These are phyloP conservation scores for Phytopythium boreale DNA, from an alignment of 352 stramenopile genomes.

Conservation along the genomic window DNA sequence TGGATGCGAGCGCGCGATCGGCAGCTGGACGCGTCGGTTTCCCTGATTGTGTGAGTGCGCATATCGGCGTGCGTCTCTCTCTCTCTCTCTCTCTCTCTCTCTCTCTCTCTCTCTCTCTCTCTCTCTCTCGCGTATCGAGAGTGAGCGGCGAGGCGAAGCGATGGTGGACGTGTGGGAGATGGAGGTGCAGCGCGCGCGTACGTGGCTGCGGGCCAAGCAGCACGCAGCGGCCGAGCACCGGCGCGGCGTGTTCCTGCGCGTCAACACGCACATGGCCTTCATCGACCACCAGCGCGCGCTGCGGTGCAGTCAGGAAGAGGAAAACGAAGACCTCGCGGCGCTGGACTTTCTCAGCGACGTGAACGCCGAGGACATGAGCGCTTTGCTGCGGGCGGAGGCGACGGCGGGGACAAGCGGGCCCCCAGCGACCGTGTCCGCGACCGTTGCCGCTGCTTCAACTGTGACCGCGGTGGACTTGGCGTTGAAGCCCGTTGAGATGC, in stretches of 20 bases:
- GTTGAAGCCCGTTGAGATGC: slow-evolving; percentile 33
- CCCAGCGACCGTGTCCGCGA: neutral
- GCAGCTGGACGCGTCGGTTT: too few relatives aligned
- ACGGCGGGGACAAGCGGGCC: slow-evolving; percentile 7
- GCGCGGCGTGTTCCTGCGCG: slow-evolving; percentile 19
- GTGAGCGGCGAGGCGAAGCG: neutral
- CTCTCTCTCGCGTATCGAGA: neutral
- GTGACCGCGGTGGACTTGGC: slow-evolving; percentile 10
- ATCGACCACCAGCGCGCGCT: slow-evolving; percentile 34
- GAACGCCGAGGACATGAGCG: slow-evolving; percentile 46
- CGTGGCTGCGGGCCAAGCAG: slow-evolving; percentile 24
- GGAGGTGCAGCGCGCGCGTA: slow-evolving; percentile 36
- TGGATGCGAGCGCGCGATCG: too few relatives aligned
- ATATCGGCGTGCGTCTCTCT: too few relatives aligned
- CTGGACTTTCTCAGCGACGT: slow-evolving; percentile 60
- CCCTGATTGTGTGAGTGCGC: too few relatives aligned
- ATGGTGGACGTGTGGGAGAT: slow-evolving; percentile 30
- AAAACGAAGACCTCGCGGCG: slow-evolving; percentile 21
- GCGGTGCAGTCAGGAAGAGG: slow-evolving; percentile 23
- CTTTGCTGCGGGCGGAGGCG: slow-evolving; percentile 42
- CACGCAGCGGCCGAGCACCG: slow-evolving; percentile 15
- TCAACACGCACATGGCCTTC: slow-evolving; percentile 40
- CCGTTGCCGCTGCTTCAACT: slow-evolving; percentile 8
- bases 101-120: too few relatives aligned
- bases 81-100: too few relatives aligned